Conservation (phyloP, 2,329 filamentous ascomycete genomes). For the Fusarium continuum region DNA sequence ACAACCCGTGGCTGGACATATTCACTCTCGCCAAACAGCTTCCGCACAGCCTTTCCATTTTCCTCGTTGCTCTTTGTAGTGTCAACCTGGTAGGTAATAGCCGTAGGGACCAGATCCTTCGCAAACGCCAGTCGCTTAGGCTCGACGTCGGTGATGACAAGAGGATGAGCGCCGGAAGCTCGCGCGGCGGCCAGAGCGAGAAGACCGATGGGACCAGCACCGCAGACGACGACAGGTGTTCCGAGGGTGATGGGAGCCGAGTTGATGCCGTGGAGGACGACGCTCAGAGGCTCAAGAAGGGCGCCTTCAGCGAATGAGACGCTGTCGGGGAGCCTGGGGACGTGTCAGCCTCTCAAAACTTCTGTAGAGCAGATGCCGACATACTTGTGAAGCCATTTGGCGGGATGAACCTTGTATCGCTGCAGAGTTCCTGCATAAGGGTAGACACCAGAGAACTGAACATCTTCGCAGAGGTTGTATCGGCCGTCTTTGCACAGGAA, state of each 20-base stretch:
- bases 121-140: constrained; percentile 65
- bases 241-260: constrained; percentile 63
- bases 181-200: constrained; percentile 65
- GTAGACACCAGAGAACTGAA: constrained; percentile 69
- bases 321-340: constrained; percentile 58
- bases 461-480: constrained; percentile 71
- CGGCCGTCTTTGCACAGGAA: constrained; percentile 67
- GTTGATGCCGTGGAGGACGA: constrained; percentile 69
- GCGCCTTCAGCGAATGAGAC: constrained; percentile 68
- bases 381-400: constrained; percentile 65
- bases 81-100: constrained; percentile 63
- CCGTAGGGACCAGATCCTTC: constrained; percentile 63
- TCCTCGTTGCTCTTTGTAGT: constrained; percentile 54
- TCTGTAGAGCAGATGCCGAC: not conserved
- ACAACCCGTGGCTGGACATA: constrained; percentile 67
- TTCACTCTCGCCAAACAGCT: constrained; percentile 63
- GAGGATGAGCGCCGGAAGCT: constrained; percentile 69
- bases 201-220: constrained; percentile 71
- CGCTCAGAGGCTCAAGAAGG: constrained; percentile 70
- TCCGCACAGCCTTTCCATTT: constrained; percentile 62
- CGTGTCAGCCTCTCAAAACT: constrained; percentile 1
- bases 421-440: constrained; percentile 69
- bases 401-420: constrained; percentile 68
- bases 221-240: constrained; percentile 64
- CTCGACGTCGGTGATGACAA: constrained; percentile 72